Evolutionary conservation across 169 alveolate species (phyloP).

Genomic region (Toxoplasma gondii): DNA sequence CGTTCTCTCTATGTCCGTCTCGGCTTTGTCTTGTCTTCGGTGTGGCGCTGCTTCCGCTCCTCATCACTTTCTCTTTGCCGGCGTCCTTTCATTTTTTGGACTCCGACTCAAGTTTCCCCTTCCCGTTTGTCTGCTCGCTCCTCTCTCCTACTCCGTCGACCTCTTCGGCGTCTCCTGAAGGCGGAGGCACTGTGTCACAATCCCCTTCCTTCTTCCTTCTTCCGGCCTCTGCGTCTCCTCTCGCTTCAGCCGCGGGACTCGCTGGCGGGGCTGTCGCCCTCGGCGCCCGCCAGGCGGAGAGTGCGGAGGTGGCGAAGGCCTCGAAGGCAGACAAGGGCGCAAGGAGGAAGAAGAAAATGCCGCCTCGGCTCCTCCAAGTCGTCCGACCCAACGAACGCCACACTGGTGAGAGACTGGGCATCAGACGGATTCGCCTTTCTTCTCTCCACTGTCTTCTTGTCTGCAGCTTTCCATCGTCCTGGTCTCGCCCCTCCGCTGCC

Average conservation of each 20-base stretch:
- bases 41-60: too few species aligned
- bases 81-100: neutral
- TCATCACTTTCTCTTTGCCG: neutral
- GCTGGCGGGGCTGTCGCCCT: neutral
- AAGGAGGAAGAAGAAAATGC: neutral
- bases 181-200: neutral
- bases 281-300: neutral
- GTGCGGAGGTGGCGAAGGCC: neutral
- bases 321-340: neutral
- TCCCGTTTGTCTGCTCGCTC: neutral
- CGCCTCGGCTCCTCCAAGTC: constrained; percentile 49
- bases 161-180: neutral
- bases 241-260: neutral
- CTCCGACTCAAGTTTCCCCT: too few species aligned
- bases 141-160: neutral
- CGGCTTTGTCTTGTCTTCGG: too few species aligned
- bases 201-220: neutral
- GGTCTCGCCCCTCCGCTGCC: neutral
- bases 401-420: constrained; percentile 42
- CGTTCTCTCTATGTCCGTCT: too few species aligned
- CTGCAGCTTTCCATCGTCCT: neutral
- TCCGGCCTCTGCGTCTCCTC: neutral
- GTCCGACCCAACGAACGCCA: constrained; percentile 59
- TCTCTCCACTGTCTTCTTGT: neutral
- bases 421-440: neutral